Base-by-base conservation (phyloP, 441 rosid genomes). In the Pelargonium australe region DNA sequence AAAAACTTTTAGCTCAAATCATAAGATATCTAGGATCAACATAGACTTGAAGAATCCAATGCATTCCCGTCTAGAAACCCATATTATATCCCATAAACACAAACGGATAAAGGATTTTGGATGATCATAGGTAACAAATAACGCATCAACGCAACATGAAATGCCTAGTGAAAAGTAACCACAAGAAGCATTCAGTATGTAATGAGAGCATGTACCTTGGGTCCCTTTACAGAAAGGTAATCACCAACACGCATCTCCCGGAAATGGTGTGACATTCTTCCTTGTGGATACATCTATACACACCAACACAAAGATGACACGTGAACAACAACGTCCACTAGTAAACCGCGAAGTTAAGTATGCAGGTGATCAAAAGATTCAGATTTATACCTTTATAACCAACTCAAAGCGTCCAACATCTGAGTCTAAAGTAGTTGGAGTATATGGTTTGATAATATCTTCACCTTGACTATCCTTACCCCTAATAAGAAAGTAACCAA, bases 201-300 rank as follows among this genome's bases (percentile, higher is more conserved):
- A 55, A 7, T 16, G 11, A 55, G 64, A 23, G 43, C 14, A 28
- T 53, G 63, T 55, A 84, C 87, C 82, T 81, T 81, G 20, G 87
- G 87, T 68, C 87, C 85, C 78, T 81, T 84, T 64, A 84, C 76
- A 65, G 82, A 70, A 65, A 84, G 43, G 78, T 68, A 72, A 70
- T 80, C 85, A 60, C 87, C 87, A 67, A 61, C 87, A 2, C 67
- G 60, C 87, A 84, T 70, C 75, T 78, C 80, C 17, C 82, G 82
- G 69, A 84, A 76, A 55, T 81, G 82, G 73, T 84, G 84, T 45
- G 87, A 81, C 87, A 81, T 84, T 75, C 87, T 78, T 76, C 85
- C 87, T 71, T 80, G 84, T 5, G 82, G 81, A 73, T 73, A 79
- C 84, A 82, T 75, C 78, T 73, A 73, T 44, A 17, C 28, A 40